phyloP scores from a whole-genome alignment of 1,284 basidiomycete genomes.

The Pseudozyma sp. region DNA sequence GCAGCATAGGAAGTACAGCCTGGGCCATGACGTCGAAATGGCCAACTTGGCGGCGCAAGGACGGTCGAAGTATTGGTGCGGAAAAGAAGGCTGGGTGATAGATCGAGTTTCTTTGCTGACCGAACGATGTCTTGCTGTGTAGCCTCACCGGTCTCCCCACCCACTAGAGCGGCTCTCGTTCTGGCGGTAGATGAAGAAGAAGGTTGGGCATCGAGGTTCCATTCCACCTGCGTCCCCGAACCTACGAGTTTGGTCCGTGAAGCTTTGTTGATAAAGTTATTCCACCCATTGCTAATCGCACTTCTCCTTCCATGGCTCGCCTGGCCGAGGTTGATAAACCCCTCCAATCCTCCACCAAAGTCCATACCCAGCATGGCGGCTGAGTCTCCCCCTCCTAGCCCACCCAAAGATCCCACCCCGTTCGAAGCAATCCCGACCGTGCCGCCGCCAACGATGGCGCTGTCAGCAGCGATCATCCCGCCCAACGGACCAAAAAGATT shows the following conservation, averaged over 20 bases:
- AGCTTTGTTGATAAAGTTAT: constrained; percentile 42
- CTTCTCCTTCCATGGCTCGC: constrained; percentile 33
- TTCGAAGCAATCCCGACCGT: background rate
- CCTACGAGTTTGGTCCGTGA: constrained; percentile 42
- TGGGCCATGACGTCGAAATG: constrained; percentile 53
- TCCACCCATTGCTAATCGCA: constrained; percentile 36
- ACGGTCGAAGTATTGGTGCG: constrained; percentile 33
- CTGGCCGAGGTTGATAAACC: constrained; percentile 34
- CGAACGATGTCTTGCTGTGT: constrained; percentile 12
- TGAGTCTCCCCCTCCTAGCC: constrained; percentile 25
- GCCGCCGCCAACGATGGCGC: constrained; percentile 37
- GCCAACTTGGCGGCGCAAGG: constrained; percentile 48
- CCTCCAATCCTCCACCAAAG: constrained; percentile 43
- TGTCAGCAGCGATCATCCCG: constrained; percentile 37
- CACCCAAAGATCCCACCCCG: constrained; percentile 1
- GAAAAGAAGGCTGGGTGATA: constrained; percentile 36
- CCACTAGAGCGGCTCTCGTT: background rate
- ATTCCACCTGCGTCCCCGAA: constrained; percentile 14
- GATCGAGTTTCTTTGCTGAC: constrained; percentile 31
- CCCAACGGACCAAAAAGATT: constrained; percentile 50
- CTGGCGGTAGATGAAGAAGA: constrained; percentile 1
- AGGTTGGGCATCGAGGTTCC: constrained; percentile 11
- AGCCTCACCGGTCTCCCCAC: background rate
- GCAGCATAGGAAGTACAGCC: constrained; percentile 52
- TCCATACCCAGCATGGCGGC: constrained; percentile 26